phyloP scores from a whole-genome alignment of 2,329 filamentous ascomycete genomes.

The Apiospora arundinis region DNA sequence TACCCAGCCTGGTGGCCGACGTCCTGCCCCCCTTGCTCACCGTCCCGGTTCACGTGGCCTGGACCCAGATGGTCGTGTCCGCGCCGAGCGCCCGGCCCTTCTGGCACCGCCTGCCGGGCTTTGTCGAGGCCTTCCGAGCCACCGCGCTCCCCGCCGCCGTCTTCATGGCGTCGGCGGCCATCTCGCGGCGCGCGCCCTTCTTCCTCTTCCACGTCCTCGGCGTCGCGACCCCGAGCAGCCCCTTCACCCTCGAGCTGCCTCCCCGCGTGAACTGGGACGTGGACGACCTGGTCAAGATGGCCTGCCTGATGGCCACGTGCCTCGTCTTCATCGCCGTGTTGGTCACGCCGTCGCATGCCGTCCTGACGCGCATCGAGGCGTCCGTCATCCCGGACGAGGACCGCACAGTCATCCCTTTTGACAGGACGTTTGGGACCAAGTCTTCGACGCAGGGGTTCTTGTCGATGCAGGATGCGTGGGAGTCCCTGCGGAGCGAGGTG shows the following conservation, averaged over 20 bases:
- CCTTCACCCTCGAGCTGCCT: conserved; percentile 48
- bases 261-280: conserved; percentile 33
- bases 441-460: conserved; percentile 71
- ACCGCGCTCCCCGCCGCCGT: conserved; percentile 70
- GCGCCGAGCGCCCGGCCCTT: conserved; percentile 65
- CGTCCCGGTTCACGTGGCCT: conserved; percentile 72
- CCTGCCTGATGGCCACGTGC: conserved; percentile 52
- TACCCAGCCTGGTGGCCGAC: conserved; percentile 53
- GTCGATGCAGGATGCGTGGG: conserved; percentile 76
- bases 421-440: conserved; percentile 78
- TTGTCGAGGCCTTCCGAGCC: conserved; percentile 66
- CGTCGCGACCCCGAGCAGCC: conserved; percentile 36
- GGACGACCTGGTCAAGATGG: conserved; percentile 51
- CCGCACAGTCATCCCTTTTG: conserved; percentile 83
- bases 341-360: conserved; percentile 74
- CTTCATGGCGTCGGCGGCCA: conserved; percentile 60
- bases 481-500: conserved; percentile 71
- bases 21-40: conserved; percentile 64
- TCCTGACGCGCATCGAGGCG: conserved; percentile 81
- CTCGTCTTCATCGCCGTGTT: conserved; percentile 63
- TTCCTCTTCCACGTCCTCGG: conserved; percentile 42
- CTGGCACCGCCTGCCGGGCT: conserved; percentile 70
- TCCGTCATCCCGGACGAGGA: conserved; percentile 81
- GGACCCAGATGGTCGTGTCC: conserved; percentile 84
- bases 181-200: conserved; percentile 53